These are phyloP conservation scores for Paracoccidioides brasiliensis DNA, from an alignment of 2,329 filamentous ascomycete genomes.

Conservation along the genomic window DNA sequence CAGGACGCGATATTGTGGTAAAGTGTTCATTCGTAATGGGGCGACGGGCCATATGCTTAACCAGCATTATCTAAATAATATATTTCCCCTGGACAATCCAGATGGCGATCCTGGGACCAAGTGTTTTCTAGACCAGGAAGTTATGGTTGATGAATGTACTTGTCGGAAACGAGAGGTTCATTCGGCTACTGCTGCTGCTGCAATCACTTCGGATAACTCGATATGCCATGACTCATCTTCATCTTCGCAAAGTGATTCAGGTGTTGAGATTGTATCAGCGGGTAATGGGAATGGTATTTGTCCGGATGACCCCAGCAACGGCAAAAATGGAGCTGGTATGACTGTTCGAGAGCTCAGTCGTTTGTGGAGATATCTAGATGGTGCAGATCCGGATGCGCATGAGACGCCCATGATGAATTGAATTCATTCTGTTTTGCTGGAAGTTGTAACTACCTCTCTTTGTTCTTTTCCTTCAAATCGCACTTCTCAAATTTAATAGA, in stretches of 20 bases:
- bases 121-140: constrained; percentile 8
- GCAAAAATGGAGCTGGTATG: not conserved
- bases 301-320: not conserved
- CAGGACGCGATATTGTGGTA: constrained; percentile 37
- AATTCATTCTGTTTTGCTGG: not conserved
- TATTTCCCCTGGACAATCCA: constrained; percentile 24
- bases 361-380: constrained; percentile 13
- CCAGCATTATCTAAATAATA: constrained; percentile 32
- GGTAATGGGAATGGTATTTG: not conserved
- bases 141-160: not conserved
- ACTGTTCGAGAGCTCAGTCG: constrained; percentile 11
- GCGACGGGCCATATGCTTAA: constrained; percentile 32
- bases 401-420: not conserved
- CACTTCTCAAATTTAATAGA: too few species aligned
- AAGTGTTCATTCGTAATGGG: constrained; percentile 33
- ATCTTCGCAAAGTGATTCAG: not conserved
- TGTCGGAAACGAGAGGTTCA: not conserved
- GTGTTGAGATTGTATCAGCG: not conserved
- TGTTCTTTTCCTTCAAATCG: too few species aligned
- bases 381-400: constrained; percentile 16
- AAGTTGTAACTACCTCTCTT: too few species aligned
- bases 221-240: not conserved
- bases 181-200: not conserved
- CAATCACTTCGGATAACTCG: not conserved
- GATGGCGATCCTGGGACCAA: not conserved